phyloP scores from a whole-genome alignment of 1,284 basidiomycete species.

The Leccinum subrobustum region DNA sequence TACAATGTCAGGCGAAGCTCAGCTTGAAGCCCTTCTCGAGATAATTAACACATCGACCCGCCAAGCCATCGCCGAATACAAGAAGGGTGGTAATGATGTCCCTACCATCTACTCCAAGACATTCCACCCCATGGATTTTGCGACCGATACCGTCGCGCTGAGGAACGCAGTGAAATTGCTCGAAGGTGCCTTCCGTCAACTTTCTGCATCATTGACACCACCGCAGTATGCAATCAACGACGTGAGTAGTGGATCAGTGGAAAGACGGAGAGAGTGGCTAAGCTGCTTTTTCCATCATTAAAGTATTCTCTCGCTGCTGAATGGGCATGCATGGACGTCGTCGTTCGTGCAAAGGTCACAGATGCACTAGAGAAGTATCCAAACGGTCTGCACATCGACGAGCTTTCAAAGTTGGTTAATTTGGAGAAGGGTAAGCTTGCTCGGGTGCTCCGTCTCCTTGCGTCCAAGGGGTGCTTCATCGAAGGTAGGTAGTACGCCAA shows the following conservation, averaged over 20 bases:
- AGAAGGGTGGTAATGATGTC: slow-evolving; percentile 20
- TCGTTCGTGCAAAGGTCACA: slow-evolving; percentile 22
- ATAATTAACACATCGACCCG: slow-evolving; percentile 15
- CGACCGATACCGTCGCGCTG: slow-evolving; percentile 17
- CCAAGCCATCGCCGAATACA: slow-evolving; percentile 31
- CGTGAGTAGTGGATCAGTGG: not conserved
- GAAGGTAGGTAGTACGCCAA: slow-evolving; percentile 22
- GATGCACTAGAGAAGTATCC: slow-evolving; percentile 25
- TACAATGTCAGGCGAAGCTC: slow-evolving; percentile 26
- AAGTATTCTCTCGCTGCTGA: slow-evolving; percentile 26
- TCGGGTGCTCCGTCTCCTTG: slow-evolving; percentile 34
- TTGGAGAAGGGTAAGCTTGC: slow-evolving; percentile 30
- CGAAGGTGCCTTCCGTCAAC: slow-evolving; percentile 29
- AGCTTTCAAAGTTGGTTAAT: slow-evolving; percentile 23
- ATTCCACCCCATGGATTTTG: slow-evolving; percentile 27
- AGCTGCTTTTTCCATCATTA: not conserved
- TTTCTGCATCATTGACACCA: slow-evolving; percentile 30
- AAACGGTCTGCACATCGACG: slow-evolving; percentile 26
- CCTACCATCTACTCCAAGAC: slow-evolving; percentile 24
- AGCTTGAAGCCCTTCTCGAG: slow-evolving; percentile 10
- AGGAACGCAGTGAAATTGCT: slow-evolving; percentile 31
- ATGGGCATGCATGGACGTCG: slow-evolving; percentile 28
- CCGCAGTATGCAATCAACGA: slow-evolving; percentile 28
- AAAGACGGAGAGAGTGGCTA: not conserved
- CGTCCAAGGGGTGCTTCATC: slow-evolving; percentile 33